These are phyloP conservation scores for Termitomyces sp. DNA, from an alignment of 768 basidiomycete genomes.

Conservation along the genomic window DNA sequence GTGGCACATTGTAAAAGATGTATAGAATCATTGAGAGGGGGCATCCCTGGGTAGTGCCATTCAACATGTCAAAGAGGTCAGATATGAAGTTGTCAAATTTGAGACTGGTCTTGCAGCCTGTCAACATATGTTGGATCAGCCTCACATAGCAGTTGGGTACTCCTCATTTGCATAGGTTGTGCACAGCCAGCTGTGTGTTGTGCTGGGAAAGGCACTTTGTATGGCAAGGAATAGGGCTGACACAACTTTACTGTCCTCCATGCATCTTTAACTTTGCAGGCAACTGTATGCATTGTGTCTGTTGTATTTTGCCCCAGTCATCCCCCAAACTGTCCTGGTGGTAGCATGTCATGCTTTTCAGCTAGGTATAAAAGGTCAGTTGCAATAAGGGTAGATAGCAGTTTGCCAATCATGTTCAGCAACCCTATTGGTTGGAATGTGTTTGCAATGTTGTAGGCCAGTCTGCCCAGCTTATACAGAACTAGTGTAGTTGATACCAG, in stretches of 20 bases:
- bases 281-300: constrained; percentile 28
- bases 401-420: no score
- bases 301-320: constrained; percentile 25
- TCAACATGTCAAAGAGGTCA: constrained; percentile 14
- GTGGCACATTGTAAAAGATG: not conserved
- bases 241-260: constrained; percentile 32
- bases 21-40: not conserved
- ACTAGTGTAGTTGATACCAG: no score
- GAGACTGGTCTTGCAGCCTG: not conserved
- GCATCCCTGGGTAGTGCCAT: constrained; percentile 17
- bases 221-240: constrained; percentile 39
- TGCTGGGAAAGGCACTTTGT: constrained; percentile 40
- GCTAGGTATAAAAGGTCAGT: constrained; percentile 3
- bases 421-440: no score
- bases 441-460: no score
- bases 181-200: constrained; percentile 21
- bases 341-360: constrained; percentile 24
- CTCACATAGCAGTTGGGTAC: not conserved
- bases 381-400: no score
- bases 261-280: constrained; percentile 30
- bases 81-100: constrained; percentile 21
- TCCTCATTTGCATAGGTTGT: not conserved
- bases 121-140: not conserved
- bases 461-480: no score
- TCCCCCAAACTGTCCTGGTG: constrained; percentile 24